phyloP scores from a whole-genome alignment of 768 basidiomycete genomes.

The Lactarius trivialis region DNA sequence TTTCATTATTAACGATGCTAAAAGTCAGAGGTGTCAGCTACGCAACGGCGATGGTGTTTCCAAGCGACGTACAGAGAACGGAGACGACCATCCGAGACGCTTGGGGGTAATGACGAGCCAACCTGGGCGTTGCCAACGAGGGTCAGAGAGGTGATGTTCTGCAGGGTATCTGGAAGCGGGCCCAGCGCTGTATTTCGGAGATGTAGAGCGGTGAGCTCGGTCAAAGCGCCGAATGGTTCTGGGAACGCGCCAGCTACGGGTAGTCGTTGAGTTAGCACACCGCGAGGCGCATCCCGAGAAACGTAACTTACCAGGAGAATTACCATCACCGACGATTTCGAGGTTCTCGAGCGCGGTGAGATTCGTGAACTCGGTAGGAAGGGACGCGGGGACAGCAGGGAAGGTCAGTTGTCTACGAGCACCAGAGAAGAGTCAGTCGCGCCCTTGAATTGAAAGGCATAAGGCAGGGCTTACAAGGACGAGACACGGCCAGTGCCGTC shows the following conservation, averaged over 20 bases:
- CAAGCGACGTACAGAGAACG: slow-evolving; percentile 35
- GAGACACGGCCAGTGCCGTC: slow-evolving; percentile 36
- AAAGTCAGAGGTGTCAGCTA: neutral
- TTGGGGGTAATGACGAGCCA: slow-evolving; percentile 34
- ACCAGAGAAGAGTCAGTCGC: slow-evolving; percentile 5
- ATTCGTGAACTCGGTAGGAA: slow-evolving; percentile 38
- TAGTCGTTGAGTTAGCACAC: slow-evolving; percentile 1
- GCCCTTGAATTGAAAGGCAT: neutral
- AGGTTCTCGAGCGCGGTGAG: slow-evolving; percentile 36
- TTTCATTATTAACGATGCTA: slow-evolving; percentile 21
- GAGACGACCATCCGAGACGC: slow-evolving; percentile 30
- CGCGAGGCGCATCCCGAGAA: neutral
- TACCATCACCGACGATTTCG: slow-evolving; percentile 36
- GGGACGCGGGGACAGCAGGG: slow-evolving; percentile 40
- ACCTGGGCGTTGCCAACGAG: slow-evolving; percentile 39
- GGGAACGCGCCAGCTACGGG: slow-evolving; percentile 38
- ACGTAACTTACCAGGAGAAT: slow-evolving; percentile 35
- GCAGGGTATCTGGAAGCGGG: slow-evolving; percentile 32
- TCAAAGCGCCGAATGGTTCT: slow-evolving; percentile 33
- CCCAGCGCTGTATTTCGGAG: slow-evolving; percentile 38
- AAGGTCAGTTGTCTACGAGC: slow-evolving; percentile 34
- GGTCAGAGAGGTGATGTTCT: slow-evolving; percentile 32
- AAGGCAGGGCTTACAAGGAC: slow-evolving; percentile 34
- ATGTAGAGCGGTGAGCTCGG: slow-evolving; percentile 35
- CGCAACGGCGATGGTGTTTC: neutral